Conservation (phyloP, 2,329 filamentous ascomycete species). For the Diaporthe batatas region DNA sequence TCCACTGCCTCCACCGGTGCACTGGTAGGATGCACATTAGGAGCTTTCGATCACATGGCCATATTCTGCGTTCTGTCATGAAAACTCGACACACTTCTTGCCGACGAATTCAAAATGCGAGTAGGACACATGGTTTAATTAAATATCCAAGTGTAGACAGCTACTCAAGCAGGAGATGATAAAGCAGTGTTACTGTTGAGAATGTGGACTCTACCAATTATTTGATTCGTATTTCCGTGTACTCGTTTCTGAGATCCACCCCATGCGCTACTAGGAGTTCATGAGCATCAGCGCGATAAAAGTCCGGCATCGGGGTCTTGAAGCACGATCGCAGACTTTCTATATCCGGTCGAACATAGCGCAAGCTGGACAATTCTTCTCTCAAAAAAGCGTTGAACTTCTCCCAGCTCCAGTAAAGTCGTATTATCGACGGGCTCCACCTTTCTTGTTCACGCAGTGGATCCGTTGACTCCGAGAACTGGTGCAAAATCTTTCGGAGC, state of each 20-base stretch:
- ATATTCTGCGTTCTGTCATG: too few relatives aligned
- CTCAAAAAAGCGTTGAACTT: background rate
- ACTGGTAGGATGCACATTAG: background rate
- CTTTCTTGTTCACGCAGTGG: background rate
- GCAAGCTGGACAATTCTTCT: background rate
- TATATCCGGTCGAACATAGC: background rate
- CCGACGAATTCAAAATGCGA: too few relatives aligned
- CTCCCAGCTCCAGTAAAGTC: constrained; percentile 2
- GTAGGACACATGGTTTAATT: background rate
- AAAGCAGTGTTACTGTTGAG: too few relatives aligned
- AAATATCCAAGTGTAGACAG: too few relatives aligned
- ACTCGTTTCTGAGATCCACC: background rate
- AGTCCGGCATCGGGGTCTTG: too few relatives aligned
- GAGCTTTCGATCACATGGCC: too few relatives aligned
- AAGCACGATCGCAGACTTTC: background rate
- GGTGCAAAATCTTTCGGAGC: background rate
- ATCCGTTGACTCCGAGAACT: background rate
- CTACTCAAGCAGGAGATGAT: too few relatives aligned
- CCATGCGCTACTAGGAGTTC: background rate
- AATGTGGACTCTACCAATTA: too few relatives aligned
- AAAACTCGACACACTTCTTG: too few relatives aligned
- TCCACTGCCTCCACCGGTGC: background rate
- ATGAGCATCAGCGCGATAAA: too few relatives aligned
- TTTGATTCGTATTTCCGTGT: too few relatives aligned
- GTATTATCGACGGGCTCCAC: too few relatives aligned